Evolutionary conservation across 2,329 filamentous ascomycete genomes (phyloP).

Genomic region (Fusarium succisae): DNA sequence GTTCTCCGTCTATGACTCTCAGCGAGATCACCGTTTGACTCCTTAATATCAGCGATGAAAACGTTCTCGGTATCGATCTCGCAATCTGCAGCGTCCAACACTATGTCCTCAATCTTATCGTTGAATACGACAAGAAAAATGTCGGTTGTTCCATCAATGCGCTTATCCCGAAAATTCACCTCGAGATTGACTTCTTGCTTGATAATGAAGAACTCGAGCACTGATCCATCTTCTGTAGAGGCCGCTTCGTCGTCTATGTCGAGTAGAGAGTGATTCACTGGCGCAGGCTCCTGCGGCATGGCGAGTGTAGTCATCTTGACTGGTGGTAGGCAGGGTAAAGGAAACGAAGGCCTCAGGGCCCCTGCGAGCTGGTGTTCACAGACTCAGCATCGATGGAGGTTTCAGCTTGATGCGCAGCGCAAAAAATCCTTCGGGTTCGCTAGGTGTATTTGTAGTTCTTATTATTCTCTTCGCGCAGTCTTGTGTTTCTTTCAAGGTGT

Average conservation of each 20-base stretch:
- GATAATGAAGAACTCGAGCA: slow-evolving; percentile 65
- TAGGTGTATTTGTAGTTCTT: background rate
- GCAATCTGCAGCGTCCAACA: slow-evolving; percentile 70
- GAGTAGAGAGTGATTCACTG: slow-evolving; percentile 43
- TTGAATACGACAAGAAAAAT: slow-evolving; percentile 77
- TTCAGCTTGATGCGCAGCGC: background rate
- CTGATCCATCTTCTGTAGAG: slow-evolving; percentile 48
- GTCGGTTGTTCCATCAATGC: slow-evolving; percentile 80
- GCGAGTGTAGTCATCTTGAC: slow-evolving; percentile 28
- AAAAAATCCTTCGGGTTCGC: background rate
- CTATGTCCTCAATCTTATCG: slow-evolving; percentile 66
- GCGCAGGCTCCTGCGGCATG: slow-evolving; percentile 29
- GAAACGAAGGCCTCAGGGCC: slow-evolving; percentile 40
- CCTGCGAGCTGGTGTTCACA: slow-evolving; percentile 36
- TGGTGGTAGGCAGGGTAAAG: slow-evolving; percentile 30
- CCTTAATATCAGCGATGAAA: slow-evolving; percentile 57
- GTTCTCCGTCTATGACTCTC: slow-evolving; percentile 54
- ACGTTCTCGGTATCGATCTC: slow-evolving; percentile 64
- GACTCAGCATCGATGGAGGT: slow-evolving; percentile 37
- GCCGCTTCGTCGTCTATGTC: slow-evolving; percentile 46
- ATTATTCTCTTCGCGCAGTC: slow-evolving; percentile 21
- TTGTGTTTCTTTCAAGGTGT: slow-evolving; percentile 12
- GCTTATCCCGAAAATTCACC: slow-evolving; percentile 81
- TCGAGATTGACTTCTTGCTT: slow-evolving; percentile 92
- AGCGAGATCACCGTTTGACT: slow-evolving; percentile 47